Percentiles rank a stretch among this genome's conserved stretches.
These are phyloP conservation scores for Skeletonema marinoi DNA, from an alignment of 108 stramenopile genomes.

Conservation along the genomic window DNA sequence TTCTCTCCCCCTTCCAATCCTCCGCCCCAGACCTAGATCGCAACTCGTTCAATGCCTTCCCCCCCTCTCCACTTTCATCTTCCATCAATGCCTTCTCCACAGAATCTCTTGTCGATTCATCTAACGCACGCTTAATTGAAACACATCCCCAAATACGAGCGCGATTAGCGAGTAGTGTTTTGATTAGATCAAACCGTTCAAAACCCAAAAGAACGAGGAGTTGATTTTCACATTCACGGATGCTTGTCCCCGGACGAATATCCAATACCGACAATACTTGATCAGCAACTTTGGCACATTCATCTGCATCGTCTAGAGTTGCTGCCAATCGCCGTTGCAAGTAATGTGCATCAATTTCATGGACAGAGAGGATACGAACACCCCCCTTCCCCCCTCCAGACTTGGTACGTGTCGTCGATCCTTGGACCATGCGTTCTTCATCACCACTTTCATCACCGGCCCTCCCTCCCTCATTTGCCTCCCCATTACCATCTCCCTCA, in stretches of 20 bases:
- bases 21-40: constrained; percentile 72
- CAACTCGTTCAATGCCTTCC: constrained; percentile 83
- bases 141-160: constrained; percentile 91
- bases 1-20: constrained; percentile 84
- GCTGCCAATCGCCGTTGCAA: constrained; percentile 89
- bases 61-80: constrained; percentile 87
- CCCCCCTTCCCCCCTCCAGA: constrained; percentile 15
- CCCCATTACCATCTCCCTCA: constrained; percentile 77
- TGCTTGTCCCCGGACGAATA: constrained; percentile 41
- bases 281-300: constrained; percentile 79
- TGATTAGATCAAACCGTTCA: constrained; percentile 96
- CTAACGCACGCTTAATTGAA: constrained; percentile 90
- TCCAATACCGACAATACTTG: constrained; percentile 81
- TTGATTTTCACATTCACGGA: constrained; percentile 94
- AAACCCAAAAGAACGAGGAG: constrained; percentile 93
- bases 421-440: constrained; percentile 29
- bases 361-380: constrained; percentile 80
- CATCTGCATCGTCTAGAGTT: constrained; percentile 90
- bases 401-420: constrained; percentile 15
- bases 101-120: constrained; percentile 78
- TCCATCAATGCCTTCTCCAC: constrained; percentile 81
- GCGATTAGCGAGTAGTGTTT: constrained; percentile 89
- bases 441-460: constrained; percentile 54
- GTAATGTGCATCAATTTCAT: constrained; percentile 97
- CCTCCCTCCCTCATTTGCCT: constrained; percentile 42